phyloP scores from a whole-genome alignment of 169 alveolate genomes.

The Cryptosporidium meleagridis region DNA sequence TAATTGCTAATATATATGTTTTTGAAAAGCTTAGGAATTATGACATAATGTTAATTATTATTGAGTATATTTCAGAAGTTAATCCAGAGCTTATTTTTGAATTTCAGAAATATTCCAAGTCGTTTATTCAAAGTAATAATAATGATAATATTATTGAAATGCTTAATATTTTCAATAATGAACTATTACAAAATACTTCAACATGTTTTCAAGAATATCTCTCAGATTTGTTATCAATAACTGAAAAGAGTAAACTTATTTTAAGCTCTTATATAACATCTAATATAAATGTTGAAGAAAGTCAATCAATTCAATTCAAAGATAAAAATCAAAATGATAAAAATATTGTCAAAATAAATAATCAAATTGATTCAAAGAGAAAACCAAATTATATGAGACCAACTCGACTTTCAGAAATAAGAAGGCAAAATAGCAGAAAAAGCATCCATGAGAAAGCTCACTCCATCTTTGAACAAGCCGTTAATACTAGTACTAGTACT shows the following conservation, averaged over 20 bases:
- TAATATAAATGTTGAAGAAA: background rate
- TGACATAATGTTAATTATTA: slow-evolving; percentile 7
- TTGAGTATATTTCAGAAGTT: slow-evolving; percentile 60
- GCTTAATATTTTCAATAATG: slow-evolving; percentile 27
- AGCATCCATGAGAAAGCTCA: background rate
- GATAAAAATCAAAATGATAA: background rate
- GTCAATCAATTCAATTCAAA: background rate
- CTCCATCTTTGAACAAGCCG: background rate
- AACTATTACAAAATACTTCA: background rate
- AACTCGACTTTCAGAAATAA: slow-evolving; percentile 36
- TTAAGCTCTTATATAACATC: slow-evolving; percentile 18
- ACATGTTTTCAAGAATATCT: slow-evolving; percentile 50
- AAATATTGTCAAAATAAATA: background rate
- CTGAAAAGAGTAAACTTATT: slow-evolving; percentile 9
- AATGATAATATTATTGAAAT: background rate
- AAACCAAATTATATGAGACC: slow-evolving; percentile 72
- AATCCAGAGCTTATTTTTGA: slow-evolving; percentile 63
- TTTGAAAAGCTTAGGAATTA: slow-evolving; percentile 1
- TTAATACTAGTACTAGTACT: too few species aligned
- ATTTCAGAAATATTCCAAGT: background rate
- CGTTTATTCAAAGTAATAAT: background rate
- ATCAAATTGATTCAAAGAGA: background rate
- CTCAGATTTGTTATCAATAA: slow-evolving; percentile 32
- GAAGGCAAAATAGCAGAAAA: slow-evolving; percentile 31
- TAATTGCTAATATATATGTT: slow-evolving; percentile 12